These are phyloP conservation scores for Arthrobotrys megalospora DNA, from an alignment of 2,329 filamentous ascomycete species.

Conservation along the genomic window DNA sequence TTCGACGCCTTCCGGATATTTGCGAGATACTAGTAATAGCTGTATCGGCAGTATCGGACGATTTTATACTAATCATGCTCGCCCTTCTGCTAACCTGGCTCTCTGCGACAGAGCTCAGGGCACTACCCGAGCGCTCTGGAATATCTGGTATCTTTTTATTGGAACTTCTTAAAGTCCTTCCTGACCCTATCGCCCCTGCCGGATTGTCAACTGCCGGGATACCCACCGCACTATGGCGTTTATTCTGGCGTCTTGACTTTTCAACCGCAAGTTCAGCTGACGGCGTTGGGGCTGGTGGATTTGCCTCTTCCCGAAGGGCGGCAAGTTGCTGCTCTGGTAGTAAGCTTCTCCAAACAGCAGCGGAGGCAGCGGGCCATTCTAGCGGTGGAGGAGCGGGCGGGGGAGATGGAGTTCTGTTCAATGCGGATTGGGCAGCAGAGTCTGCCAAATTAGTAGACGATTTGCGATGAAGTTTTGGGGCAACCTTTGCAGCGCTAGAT, in stretches of 20 bases:
- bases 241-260: constrained; percentile 78
- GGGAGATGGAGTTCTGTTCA: constrained; percentile 66
- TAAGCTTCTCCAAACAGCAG: constrained; percentile 58
- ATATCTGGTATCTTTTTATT: constrained; percentile 55
- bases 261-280: constrained; percentile 73
- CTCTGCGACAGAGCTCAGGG: constrained; percentile 54
- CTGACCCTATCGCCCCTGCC: constrained; percentile 40
- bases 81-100: constrained; percentile 49
- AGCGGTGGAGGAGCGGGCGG: constrained; percentile 61
- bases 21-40: constrained; percentile 54
- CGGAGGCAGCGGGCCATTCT: constrained; percentile 61
- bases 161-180: constrained; percentile 30
- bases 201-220: constrained; percentile 65
- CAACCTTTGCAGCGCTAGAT: constrained; percentile 85
- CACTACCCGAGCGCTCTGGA: constrained; percentile 46
- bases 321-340: constrained; percentile 64
- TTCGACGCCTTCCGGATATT: constrained; percentile 38
- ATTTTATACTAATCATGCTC: constrained; percentile 57
- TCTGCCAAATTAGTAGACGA: constrained; percentile 70
- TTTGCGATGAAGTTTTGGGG: constrained; percentile 76
- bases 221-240: constrained; percentile 74
- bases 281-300: constrained; percentile 69
- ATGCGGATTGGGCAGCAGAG: constrained; percentile 68
- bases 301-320: constrained; percentile 67
- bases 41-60: constrained; percentile 51